phyloP scores from a whole-genome alignment of 2,329 filamentous ascomycete genomes.

The Volutella citrinella region DNA sequence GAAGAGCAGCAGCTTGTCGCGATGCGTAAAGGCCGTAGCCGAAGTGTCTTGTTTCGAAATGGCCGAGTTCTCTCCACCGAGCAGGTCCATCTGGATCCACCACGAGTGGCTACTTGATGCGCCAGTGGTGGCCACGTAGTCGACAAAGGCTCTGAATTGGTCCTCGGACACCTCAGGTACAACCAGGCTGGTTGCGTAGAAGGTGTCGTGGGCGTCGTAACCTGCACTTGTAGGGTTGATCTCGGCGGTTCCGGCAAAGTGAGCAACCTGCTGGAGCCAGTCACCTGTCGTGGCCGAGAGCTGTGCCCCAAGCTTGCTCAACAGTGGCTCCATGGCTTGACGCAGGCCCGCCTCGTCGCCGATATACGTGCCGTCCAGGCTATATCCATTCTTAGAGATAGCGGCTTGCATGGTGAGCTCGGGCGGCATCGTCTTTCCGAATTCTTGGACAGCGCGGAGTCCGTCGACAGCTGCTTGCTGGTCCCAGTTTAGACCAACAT shows the following conservation, averaged over 20 bases:
- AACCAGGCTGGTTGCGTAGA: constrained; percentile 29
- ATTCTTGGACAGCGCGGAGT: constrained; percentile 24
- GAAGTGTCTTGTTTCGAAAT: constrained; percentile 28
- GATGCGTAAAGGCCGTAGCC: constrained; percentile 37
- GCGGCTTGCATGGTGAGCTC: constrained; percentile 28
- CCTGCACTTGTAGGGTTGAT: constrained; percentile 23
- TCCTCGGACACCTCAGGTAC: constrained; percentile 17
- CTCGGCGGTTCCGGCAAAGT: constrained; percentile 16
- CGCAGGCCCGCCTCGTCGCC: constrained; percentile 13
- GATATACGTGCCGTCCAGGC: constrained; percentile 25
- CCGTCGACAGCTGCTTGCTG: constrained; percentile 16
- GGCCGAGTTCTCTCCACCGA: constrained; percentile 34
- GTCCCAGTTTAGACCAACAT: constrained; percentile 19
- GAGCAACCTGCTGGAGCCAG: constrained; percentile 24
- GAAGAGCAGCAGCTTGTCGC: constrained; percentile 46
- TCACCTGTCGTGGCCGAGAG: constrained; percentile 12
- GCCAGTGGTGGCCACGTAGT: constrained; percentile 19
- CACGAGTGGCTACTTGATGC: constrained; percentile 18
- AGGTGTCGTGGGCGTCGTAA: constrained; percentile 26
- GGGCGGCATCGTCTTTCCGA: constrained; percentile 23
- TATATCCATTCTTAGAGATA: constrained; percentile 16
- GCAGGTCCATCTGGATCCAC: constrained; percentile 31
- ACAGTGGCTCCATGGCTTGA: constrained; percentile 17
- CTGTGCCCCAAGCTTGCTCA: constrained; percentile 15
- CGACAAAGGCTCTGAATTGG: constrained; percentile 24